Conservation (phyloP, 1,284 basidiomycete genomes). For the Fomes fomentarius region DNA sequence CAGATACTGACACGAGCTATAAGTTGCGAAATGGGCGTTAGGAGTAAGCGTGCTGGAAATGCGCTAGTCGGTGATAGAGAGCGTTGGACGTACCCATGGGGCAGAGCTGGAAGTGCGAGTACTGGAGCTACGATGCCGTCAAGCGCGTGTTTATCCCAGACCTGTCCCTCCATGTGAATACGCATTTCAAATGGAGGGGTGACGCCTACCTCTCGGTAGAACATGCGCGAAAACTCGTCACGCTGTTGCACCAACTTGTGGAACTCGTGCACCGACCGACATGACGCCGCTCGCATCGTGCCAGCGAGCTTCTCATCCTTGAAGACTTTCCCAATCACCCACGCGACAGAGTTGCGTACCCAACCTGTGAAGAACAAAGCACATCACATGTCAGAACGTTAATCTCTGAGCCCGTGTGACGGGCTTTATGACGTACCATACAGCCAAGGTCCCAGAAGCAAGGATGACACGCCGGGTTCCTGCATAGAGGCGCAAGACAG, state of each 20-base stretch:
- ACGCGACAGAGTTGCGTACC: constrained; percentile 51
- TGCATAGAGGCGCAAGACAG: background rate
- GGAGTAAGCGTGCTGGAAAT: too few species aligned
- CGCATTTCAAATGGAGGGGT: too few species aligned
- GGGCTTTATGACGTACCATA: constrained; percentile 22
- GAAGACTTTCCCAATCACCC: constrained; percentile 52
- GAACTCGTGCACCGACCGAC: constrained; percentile 62
- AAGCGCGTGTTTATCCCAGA: constrained; percentile 72
- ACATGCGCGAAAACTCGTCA: constrained; percentile 53
- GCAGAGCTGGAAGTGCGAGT: constrained; percentile 71
- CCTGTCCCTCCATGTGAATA: too few species aligned
- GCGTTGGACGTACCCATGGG: constrained; percentile 74
- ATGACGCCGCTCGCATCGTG: constrained; percentile 46
- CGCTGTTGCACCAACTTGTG: constrained; percentile 51
- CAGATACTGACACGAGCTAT: constrained; percentile 26
- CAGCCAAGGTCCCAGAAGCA: constrained; percentile 20
- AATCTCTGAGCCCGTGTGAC: constrained; percentile 27
- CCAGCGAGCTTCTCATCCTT: constrained; percentile 60
- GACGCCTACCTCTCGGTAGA: constrained; percentile 58
- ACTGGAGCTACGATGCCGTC: constrained; percentile 82
- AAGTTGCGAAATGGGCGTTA: background rate
- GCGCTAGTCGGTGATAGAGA: too few species aligned
- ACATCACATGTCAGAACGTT: constrained; percentile 56
- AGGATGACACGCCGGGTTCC: constrained; percentile 21
- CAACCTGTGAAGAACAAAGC: constrained; percentile 41